These are phyloP conservation scores for Scheffersomyces cryptocercus DNA, from an alignment of 1,139 yeast species.

Conservation along the genomic window DNA sequence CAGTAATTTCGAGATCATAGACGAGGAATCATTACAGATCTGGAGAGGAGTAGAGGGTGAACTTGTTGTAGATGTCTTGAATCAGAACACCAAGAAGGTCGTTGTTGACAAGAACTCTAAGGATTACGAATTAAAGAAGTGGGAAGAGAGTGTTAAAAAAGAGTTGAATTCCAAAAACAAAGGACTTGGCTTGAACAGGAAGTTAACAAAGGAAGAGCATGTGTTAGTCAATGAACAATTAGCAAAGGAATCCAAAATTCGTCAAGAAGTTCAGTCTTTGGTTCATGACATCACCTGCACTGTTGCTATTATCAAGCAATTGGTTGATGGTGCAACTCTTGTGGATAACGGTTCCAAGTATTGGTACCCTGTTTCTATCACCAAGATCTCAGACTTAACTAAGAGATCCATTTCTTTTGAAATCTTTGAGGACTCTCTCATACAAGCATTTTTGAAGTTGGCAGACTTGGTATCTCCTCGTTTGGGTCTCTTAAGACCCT, in stretches of 20 bases:
- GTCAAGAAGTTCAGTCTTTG: conserved; percentile 43
- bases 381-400: conserved; percentile 43
- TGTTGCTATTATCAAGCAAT: conserved; percentile 51
- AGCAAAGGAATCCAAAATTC: conserved; percentile 55
- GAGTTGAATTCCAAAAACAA: conserved; percentile 63
- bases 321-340: conserved; percentile 49
- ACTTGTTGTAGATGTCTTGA: conserved; percentile 65
- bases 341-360: conserved; percentile 67
- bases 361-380: conserved; percentile 74
- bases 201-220: conserved; percentile 78
- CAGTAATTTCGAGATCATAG: conserved; percentile 23
- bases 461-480: conserved; percentile 47
- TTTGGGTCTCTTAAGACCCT: conserved; percentile 50
- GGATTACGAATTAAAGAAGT: conserved; percentile 81
- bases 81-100: conserved; percentile 38
- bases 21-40: conserved; percentile 44
- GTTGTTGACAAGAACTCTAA: conserved; percentile 61
- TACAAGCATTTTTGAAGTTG: conserved; percentile 42
- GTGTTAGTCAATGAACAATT: conserved; percentile 60
- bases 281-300: conserved; percentile 48
- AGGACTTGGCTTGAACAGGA: conserved; percentile 36
- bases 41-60: conserved; percentile 73
- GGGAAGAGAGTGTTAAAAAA: conserved; percentile 85
- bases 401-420: conserved; percentile 32
- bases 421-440: conserved; percentile 41